These are phyloP conservation scores for Brassica incana DNA, from an alignment of 345 rosid genomes.

Conservation along the genomic window DNA sequence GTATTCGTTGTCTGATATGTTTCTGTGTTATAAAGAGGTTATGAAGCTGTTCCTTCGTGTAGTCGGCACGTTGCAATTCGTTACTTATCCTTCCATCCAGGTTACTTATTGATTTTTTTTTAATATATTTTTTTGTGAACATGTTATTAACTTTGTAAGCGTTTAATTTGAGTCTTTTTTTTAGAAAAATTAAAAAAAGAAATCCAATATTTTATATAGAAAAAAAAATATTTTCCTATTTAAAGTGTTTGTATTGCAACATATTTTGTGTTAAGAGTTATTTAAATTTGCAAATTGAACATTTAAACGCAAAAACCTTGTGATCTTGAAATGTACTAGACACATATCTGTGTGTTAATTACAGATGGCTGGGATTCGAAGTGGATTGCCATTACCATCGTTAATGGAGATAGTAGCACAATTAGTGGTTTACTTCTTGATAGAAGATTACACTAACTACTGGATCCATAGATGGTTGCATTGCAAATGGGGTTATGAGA, in stretches of 20 bases:
- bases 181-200: neutral
- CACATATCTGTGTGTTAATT: neutral
- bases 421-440: conserved; percentile 63
- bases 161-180: neutral
- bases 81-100: conserved; percentile 69
- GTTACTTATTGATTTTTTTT: conserved; percentile 30
- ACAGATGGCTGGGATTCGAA: conserved; percentile 67
- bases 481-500: conserved; percentile 72
- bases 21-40: conserved; percentile 69
- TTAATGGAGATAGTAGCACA: conserved; percentile 66
- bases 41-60: conserved; percentile 54
- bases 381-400: conserved; percentile 71
- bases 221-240: neutral
- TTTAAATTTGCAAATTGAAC: neutral
- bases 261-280: neutral
- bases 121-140: neutral
- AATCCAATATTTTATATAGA: neutral
- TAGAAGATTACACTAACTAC: conserved; percentile 79
- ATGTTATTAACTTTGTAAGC: neutral
- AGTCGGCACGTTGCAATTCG: conserved; percentile 72
- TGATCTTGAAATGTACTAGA: neutral
- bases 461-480: conserved; percentile 81
- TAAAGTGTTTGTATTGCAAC: neutral
- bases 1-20: conserved; percentile 48
- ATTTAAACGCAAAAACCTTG: neutral